These are phyloP conservation scores for Apiospora koreana DNA, from an alignment of 2,329 filamentous ascomycete species.

Conservation along the genomic window DNA sequence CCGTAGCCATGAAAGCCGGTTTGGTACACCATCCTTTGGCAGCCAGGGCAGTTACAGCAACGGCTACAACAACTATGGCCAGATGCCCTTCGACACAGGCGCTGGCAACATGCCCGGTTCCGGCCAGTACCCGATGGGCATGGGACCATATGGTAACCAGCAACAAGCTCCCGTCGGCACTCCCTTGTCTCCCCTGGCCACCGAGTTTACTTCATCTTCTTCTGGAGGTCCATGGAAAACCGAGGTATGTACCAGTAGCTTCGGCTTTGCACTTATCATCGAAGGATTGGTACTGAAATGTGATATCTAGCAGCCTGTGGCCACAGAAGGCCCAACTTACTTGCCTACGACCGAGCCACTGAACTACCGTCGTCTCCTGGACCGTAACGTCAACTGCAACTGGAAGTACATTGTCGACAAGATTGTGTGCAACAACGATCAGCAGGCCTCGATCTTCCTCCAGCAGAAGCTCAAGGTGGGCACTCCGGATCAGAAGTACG, in stretches of 20 bases:
- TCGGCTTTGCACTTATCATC: slow-evolving; percentile 20
- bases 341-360: slow-evolving; percentile 86
- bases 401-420: slow-evolving; percentile 99
- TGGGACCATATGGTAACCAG: slow-evolving; percentile 28
- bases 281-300: slow-evolving; percentile 20
- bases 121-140: slow-evolving; percentile 38
- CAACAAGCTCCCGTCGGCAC: slow-evolving; percentile 45
- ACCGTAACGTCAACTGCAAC: slow-evolving; percentile 95
- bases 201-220: slow-evolving; percentile 67
- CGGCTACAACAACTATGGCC: slow-evolving; percentile 35
- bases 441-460: slow-evolving; percentile 97
- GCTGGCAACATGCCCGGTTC: slow-evolving; percentile 27
- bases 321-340: slow-evolving; percentile 71
- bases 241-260: slow-evolving; percentile 45
- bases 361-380: slow-evolving; percentile 92
- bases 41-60: slow-evolving; percentile 34
- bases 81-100: slow-evolving; percentile 36
- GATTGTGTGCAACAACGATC: slow-evolving; percentile 98
- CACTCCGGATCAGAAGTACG: slow-evolving; percentile 91
- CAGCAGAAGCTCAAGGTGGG: slow-evolving; percentile 99
- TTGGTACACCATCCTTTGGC: slow-evolving; percentile 32
- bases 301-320: slow-evolving; percentile 39
- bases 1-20: slow-evolving; percentile 45
- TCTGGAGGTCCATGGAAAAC: slow-evolving; percentile 52
- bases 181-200: slow-evolving; percentile 71